Evolutionary conservation across 1,284 basidiomycete species (phyloP).

Genomic region (Singerocomus inundabilis): DNA sequence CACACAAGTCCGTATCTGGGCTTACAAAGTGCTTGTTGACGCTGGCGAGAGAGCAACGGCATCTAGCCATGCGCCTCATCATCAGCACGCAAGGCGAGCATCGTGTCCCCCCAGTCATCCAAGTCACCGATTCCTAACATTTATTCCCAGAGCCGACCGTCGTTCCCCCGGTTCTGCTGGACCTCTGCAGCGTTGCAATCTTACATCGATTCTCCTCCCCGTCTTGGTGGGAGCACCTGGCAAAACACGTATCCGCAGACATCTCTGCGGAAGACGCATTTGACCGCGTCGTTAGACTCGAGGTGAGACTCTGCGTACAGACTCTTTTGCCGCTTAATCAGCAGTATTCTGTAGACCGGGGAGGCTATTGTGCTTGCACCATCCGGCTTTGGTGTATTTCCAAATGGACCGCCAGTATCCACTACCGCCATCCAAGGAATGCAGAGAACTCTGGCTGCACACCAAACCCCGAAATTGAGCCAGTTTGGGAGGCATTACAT

Average conservation of each 20-base stretch:
- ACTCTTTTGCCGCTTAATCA: neutral
- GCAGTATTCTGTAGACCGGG: slow-evolving; percentile 47
- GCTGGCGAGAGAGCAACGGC: slow-evolving; percentile 67
- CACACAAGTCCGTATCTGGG: slow-evolving; percentile 44
- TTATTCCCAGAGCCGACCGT: slow-evolving; percentile 62
- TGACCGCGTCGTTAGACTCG: slow-evolving; percentile 60
- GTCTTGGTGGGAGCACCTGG: slow-evolving; percentile 68
- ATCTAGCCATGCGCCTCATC: slow-evolving; percentile 68
- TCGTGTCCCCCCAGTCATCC: neutral
- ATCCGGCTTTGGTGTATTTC: slow-evolving; percentile 50
- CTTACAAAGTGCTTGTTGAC: slow-evolving; percentile 58
- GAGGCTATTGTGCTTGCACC: slow-evolving; percentile 65
- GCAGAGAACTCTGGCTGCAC: neutral
- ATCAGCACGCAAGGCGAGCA: slow-evolving; percentile 67
- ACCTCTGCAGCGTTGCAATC: slow-evolving; percentile 63
- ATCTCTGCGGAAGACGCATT: slow-evolving; percentile 58
- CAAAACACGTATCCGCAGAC: slow-evolving; percentile 64
- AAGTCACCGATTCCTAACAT: neutral
- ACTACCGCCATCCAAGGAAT: slow-evolving; percentile 4
- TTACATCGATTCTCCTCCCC: slow-evolving; percentile 73
- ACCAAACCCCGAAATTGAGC: slow-evolving; percentile 28
- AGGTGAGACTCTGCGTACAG: slow-evolving; percentile 40
- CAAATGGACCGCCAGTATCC: slow-evolving; percentile 21
- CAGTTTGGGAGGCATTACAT: slow-evolving; percentile 56
- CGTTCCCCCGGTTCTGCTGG: slow-evolving; percentile 63